Evolutionary conservation across 192 early-diverging fungal genomes (phyloP).

Genomic region (Lunasporangiospora selenospora): DNA sequence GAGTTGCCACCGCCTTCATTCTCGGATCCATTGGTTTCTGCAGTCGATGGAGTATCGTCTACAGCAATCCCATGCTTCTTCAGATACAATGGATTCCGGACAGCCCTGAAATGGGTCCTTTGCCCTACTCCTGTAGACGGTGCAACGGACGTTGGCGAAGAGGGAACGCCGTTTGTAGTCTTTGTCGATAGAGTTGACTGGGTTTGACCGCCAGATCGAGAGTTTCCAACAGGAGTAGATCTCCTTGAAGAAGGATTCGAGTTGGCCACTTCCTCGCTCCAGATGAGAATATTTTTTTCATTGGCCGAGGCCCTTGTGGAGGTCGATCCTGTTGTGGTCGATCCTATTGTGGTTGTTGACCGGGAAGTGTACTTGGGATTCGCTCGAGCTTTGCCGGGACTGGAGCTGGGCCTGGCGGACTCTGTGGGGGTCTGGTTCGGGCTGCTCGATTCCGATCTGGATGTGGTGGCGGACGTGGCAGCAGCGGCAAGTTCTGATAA

Average conservation of each 20-base stretch:
- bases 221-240: no score
- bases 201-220: no score
- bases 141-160: no score
- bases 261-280: slow-evolving; percentile 36
- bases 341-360: background rate
- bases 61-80: slow-evolving; percentile 6
- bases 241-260: slow-evolving; percentile 15
- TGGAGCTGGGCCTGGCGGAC: background rate
- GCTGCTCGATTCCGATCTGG: no score
- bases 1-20: background rate
- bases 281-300: slow-evolving; percentile 31
- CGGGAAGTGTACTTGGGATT: no score
- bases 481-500: slow-evolving; percentile 25
- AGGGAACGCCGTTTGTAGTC: no score
- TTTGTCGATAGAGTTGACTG: no score
- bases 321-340: background rate
- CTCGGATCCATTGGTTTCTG: background rate
- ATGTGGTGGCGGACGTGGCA: background rate
- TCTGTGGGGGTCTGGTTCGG: background rate
- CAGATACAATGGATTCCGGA: slow-evolving; percentile 26
- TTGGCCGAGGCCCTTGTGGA: slow-evolving; percentile 1
- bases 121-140: no score
- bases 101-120: slow-evolving; percentile 30
- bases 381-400: no score
- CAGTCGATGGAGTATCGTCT: background rate